phyloP scores from a whole-genome alignment of 2,329 filamentous ascomycete species.

The Xylaria digitata region DNA sequence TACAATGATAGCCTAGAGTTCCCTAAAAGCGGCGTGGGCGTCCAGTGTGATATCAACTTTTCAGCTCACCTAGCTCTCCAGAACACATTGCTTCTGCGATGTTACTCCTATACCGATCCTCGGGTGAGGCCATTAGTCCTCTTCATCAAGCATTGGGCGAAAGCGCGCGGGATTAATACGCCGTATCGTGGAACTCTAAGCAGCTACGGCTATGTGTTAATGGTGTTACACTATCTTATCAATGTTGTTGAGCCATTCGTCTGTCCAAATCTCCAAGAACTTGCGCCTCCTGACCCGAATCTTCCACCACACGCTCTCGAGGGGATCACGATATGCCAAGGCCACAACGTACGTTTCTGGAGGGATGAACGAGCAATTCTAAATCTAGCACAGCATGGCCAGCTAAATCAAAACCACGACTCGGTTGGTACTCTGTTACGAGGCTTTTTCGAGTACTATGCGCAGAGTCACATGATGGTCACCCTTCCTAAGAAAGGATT shows the following conservation, averaged over 20 bases:
- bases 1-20: constrained; percentile 77
- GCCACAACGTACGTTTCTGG: constrained; percentile 81
- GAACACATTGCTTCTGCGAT: constrained; percentile 84
- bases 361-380: constrained; percentile 77
- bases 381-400: constrained; percentile 65
- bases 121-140: constrained; percentile 82
- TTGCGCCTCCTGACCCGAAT: constrained; percentile 54
- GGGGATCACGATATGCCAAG: constrained; percentile 65
- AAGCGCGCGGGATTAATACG: constrained; percentile 84
- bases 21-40: constrained; percentile 79
- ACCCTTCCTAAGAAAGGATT: constrained; percentile 69
- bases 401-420: constrained; percentile 75
- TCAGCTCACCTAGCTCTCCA: constrained; percentile 84
- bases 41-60: constrained; percentile 94
- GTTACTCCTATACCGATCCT: constrained; percentile 82
- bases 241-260: constrained; percentile 85
- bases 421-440: constrained; percentile 77
- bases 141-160: constrained; percentile 93
- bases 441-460: constrained; percentile 91
- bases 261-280: constrained; percentile 81
- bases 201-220: constrained; percentile 90
- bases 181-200: constrained; percentile 87
- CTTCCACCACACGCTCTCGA: constrained; percentile 54
- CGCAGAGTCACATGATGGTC: constrained; percentile 67
- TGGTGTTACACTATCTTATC: constrained; percentile 91